phyloP scores from a whole-genome alignment of 2,329 filamentous ascomycete genomes.

The Diaporthe helianthi region DNA sequence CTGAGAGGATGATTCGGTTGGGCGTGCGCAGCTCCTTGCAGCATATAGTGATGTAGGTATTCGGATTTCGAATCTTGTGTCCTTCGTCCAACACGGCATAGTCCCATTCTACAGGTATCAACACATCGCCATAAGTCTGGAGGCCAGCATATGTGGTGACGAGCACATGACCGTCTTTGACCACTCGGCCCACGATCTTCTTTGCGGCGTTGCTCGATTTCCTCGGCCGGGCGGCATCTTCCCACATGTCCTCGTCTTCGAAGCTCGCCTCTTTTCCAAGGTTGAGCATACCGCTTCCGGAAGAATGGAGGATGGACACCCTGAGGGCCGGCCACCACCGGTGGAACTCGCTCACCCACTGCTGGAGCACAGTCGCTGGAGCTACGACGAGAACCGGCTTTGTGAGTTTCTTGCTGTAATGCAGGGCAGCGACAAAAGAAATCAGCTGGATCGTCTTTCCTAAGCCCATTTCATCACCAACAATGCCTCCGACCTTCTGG shows the following conservation, averaged over 20 bases:
- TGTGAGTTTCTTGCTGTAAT: slow-evolving; percentile 85
- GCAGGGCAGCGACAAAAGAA: slow-evolving; percentile 86
- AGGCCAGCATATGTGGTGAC: slow-evolving; percentile 96
- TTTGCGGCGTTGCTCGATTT: slow-evolving; percentile 74
- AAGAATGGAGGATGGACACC: slow-evolving; percentile 93
- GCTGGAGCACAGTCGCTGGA: slow-evolving; percentile 91
- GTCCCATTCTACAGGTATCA: slow-evolving; percentile 87
- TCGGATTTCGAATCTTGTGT: slow-evolving; percentile 97
- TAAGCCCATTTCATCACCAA: slow-evolving; percentile 98
- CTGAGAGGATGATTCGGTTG: slow-evolving; percentile 91
- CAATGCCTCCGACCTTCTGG: slow-evolving; percentile 89
- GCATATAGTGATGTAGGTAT: slow-evolving; percentile 91
- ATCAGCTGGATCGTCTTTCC: slow-evolving; percentile 80
- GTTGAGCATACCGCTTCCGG: slow-evolving; percentile 95
- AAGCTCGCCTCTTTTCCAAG: slow-evolving; percentile 67
- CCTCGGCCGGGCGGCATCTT: slow-evolving; percentile 51
- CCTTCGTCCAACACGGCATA: slow-evolving; percentile 96
- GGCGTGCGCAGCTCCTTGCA: slow-evolving; percentile 93
- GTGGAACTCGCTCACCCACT: slow-evolving; percentile 99
- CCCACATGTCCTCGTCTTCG: slow-evolving; percentile 61
- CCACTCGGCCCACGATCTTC: slow-evolving; percentile 82
- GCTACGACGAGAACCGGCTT: slow-evolving; percentile 92
- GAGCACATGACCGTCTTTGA: slow-evolving; percentile 86
- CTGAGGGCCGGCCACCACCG: slow-evolving; percentile 99
- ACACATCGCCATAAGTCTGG: slow-evolving; percentile 85